These are phyloP conservation scores for Hemisphaericaspora xylofermentans DNA, from an alignment of 1,139 yeast genomes.

Conservation along the genomic window DNA sequence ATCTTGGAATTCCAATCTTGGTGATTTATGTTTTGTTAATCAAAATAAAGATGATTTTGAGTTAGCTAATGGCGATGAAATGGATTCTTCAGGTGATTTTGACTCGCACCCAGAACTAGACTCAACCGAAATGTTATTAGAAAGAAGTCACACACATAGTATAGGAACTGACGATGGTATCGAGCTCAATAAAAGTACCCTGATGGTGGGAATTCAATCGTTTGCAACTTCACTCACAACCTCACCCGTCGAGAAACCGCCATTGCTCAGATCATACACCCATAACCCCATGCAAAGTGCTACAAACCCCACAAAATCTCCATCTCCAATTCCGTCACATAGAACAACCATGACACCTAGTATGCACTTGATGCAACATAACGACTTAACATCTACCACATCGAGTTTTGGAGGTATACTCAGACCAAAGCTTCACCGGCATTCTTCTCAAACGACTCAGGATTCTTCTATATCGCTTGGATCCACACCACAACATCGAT, in stretches of 20 bases:
- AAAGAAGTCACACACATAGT: slow-evolving; percentile 4
- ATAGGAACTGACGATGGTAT: slow-evolving; percentile 5
- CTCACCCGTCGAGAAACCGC: slow-evolving; percentile 30
- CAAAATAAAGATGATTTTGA: slow-evolving; percentile 52
- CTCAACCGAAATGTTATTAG: slow-evolving; percentile 6
- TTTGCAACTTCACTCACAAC: slow-evolving; percentile 19
- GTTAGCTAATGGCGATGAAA: slow-evolving; percentile 6
- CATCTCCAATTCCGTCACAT: slow-evolving; percentile 17
- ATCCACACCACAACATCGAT: slow-evolving; percentile 10
- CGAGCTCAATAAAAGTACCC: not conserved
- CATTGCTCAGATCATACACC: slow-evolving; percentile 22
- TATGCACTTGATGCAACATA: slow-evolving; percentile 1
- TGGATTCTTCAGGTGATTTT: slow-evolving; percentile 4
- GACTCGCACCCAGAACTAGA: slow-evolving; percentile 9
- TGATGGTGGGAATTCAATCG: not conserved
- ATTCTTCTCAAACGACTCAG: slow-evolving; percentile 39
- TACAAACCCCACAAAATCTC: slow-evolving; percentile 11
- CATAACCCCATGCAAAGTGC: slow-evolving; percentile 17
- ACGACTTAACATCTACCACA: slow-evolving; percentile 1
- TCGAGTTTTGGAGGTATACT: slow-evolving; percentile 4
- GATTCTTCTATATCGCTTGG: slow-evolving; percentile 29
- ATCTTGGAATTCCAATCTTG: slow-evolving; percentile 52
- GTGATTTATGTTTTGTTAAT: slow-evolving; percentile 51
- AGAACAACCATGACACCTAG: slow-evolving; percentile 3
- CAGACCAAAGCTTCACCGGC: slow-evolving; percentile 32